A percentile compares a stretch with the other conserved stretches of the same genome.
phyloP scores from a whole-genome alignment of 331 rosid genomes.

The Cydonia oblonga region DNA sequence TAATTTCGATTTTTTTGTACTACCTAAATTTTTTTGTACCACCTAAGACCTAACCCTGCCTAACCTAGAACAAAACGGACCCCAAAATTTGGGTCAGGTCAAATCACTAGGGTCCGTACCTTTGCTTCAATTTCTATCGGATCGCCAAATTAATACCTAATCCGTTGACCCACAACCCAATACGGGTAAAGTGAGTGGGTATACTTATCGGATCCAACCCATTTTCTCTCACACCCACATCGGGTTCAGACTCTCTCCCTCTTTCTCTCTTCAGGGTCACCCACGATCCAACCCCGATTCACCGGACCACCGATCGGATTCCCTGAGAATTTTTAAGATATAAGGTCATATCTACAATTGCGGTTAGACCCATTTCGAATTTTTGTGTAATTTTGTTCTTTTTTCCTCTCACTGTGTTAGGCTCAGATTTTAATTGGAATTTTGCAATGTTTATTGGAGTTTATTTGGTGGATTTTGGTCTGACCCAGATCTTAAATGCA shows the following conservation, averaged over 20 bases:
- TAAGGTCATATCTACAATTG: not conserved
- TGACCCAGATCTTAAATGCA: slow-evolving; percentile 4
- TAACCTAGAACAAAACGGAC: not conserved
- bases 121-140: not conserved
- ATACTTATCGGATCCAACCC: slow-evolving; percentile 40
- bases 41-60: no score
- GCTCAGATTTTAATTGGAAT: not conserved
- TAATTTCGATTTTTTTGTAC: no score
- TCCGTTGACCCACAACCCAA: slow-evolving; percentile 15
- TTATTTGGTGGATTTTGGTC: not conserved
- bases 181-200: slow-evolving; percentile 16
- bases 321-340: not conserved
- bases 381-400: not conserved
- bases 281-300: slow-evolving; percentile 27
- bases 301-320: slow-evolving; percentile 50
- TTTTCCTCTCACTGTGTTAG: not conserved
- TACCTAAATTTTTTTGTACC: no score
- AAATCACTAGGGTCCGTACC: not conserved
- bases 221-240: slow-evolving; percentile 14
- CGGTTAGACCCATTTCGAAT: slow-evolving; percentile 25
- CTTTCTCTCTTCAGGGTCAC: slow-evolving; percentile 9
- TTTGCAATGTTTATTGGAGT: not conserved
- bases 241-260: slow-evolving; percentile 30
- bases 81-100: not conserved
- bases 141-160: not conserved